These are phyloP conservation scores for Colletotrichum cordylinicola DNA, from an alignment of 2,329 filamentous ascomycete genomes.

Conservation along the genomic window DNA sequence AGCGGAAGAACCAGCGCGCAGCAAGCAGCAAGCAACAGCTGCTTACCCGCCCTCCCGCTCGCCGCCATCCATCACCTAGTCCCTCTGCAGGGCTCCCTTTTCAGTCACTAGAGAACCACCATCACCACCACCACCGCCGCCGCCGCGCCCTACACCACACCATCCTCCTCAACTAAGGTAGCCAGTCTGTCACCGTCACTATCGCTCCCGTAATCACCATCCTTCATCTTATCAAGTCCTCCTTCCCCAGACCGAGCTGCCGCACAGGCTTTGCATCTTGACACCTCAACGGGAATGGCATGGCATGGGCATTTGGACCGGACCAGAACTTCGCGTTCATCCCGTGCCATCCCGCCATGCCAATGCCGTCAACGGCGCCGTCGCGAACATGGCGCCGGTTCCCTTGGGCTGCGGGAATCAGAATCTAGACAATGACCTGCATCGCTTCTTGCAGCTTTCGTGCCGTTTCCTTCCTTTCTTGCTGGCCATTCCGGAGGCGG, in stretches of 20 bases:
- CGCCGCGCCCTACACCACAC: neutral
- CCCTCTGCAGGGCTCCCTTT: neutral
- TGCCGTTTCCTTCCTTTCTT: neutral
- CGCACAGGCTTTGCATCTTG: neutral
- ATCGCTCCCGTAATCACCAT: neutral
- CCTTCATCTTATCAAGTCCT: slow-evolving; percentile 11
- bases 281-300: neutral
- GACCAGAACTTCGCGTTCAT: neutral
- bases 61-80: neutral
- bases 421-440: neutral
- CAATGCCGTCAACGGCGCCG: neutral
- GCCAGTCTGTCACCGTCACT: neutral
- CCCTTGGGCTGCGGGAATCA: neutral
- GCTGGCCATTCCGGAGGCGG: neutral
- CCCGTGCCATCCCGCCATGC: neutral
- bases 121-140: neutral
- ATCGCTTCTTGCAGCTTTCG: neutral
- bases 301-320: neutral
- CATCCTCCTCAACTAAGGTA: neutral
- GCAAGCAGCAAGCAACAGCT: neutral
- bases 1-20: neutral
- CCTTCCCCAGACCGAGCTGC: neutral
- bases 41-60: slow-evolving; percentile 5
- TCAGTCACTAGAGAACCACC: neutral
- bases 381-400: neutral